Evolutionary conservation across 352 stramenopile species (phyloP).

Genomic region (Phytophthora pini): DNA sequence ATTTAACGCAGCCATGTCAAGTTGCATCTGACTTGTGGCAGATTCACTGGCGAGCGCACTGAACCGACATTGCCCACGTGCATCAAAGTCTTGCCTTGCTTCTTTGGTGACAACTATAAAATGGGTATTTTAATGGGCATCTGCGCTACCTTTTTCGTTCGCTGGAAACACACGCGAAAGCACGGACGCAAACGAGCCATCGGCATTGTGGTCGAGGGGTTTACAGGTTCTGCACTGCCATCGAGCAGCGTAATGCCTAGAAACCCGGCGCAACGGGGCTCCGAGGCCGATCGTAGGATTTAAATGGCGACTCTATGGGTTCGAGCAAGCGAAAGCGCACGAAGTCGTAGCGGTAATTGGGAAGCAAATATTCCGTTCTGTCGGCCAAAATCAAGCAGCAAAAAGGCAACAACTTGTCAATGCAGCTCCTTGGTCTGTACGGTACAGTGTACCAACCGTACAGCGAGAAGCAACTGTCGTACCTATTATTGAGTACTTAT

Average conservation of each 20-base stretch:
- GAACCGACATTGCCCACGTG: constrained; percentile 2
- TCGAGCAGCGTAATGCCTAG: constrained; percentile 6
- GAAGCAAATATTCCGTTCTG: constrained; percentile 14
- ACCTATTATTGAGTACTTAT: too few relatives aligned
- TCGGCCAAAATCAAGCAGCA: constrained; percentile 10
- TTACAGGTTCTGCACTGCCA: not conserved
- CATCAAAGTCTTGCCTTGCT: constrained; percentile 1
- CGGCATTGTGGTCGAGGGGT: constrained; percentile 13
- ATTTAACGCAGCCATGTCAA: not conserved
- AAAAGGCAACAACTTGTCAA: not conserved
- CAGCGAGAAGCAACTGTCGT: not conserved
- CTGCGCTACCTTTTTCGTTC: not conserved
- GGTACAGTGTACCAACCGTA: not conserved
- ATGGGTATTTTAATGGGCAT: constrained; percentile 12
- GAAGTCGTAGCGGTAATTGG: constrained; percentile 4
- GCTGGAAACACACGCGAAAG: constrained; percentile 21
- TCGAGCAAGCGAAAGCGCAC: constrained; percentile 10
- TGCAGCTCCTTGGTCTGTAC: not conserved
- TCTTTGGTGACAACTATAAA: constrained; percentile 10
- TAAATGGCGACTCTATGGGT: constrained; percentile 17
- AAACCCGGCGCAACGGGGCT: constrained; percentile 6
- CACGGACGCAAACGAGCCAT: not conserved
- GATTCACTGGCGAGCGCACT: constrained; percentile 1
- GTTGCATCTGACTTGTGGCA: constrained; percentile 5
- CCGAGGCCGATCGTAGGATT: constrained; percentile 23